Percentiles rank a stretch among this genome's conserved stretches.
Evolutionary conservation across 805 yeast species (phyloP).

Genomic region (Vanderwaltozyma yarrowii): DNA sequence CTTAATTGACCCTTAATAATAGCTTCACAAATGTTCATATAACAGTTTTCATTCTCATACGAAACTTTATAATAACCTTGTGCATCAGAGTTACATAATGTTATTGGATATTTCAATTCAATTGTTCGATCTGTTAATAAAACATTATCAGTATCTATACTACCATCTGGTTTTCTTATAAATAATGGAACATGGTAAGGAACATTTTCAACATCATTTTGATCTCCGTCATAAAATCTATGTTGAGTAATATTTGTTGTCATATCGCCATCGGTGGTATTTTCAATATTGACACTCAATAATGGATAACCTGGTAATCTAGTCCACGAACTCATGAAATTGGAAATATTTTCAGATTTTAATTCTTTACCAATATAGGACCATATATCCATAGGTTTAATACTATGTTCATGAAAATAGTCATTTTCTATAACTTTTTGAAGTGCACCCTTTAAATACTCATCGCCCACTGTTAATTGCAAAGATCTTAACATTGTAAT

Average conservation of each 20-base stretch:
- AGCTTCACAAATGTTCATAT: conserved; percentile 17
- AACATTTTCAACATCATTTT: conserved; percentile 38
- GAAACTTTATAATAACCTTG: conserved; percentile 40
- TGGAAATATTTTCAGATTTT: conserved; percentile 19
- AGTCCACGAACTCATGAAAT: conserved; percentile 42
- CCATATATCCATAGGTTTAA: conserved; percentile 28
- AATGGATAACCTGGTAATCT: conserved; percentile 52
- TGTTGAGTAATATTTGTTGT: conserved; percentile 31
- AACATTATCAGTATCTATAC: conserved; percentile 12
- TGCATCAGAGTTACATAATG: conserved; percentile 15
- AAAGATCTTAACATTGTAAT: conserved; percentile 23
- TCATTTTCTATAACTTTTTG: conserved; percentile 9
- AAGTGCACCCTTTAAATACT: conserved; percentile 13
- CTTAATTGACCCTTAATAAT: conserved; percentile 16
- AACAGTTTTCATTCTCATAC: conserved; percentile 30
- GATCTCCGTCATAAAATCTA: conserved; percentile 24
- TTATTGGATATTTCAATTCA: conserved; percentile 10
- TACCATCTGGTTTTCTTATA: conserved; percentile 11
- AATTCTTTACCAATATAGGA: conserved; percentile 13
- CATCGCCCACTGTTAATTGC: conserved; percentile 16
- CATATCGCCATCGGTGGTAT: conserved; percentile 3
- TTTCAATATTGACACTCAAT: conserved; percentile 28
- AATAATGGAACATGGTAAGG: conserved; percentile 55
- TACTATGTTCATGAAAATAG: conserved; percentile 9
- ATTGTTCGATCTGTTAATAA: conserved; percentile 24